Evolutionary conservation across 2,329 filamentous ascomycete genomes (phyloP).

Genomic region (Sclerotinia spermophila): DNA sequence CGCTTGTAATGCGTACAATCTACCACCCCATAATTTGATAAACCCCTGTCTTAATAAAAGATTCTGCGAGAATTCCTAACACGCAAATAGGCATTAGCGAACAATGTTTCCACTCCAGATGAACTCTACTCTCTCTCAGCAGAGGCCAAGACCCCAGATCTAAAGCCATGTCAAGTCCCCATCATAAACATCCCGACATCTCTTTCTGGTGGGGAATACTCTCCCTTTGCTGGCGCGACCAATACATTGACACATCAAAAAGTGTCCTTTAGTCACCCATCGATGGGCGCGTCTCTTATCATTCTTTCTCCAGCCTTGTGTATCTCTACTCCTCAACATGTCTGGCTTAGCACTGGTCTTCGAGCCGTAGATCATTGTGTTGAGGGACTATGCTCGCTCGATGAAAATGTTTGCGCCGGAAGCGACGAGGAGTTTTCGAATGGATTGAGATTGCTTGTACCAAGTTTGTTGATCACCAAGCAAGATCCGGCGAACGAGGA

Average conservation of each 20-base stretch:
- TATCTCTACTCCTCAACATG: slow-evolving; percentile 47
- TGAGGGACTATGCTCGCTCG: slow-evolving; percentile 48
- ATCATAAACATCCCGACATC: slow-evolving; percentile 43
- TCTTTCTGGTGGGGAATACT: slow-evolving; percentile 43
- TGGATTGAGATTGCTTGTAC: slow-evolving; percentile 29
- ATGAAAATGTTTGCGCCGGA: slow-evolving; percentile 20
- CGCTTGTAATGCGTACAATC: not conserved
- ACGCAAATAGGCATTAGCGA: slow-evolving; percentile 28
- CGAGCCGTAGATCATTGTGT: slow-evolving; percentile 56
- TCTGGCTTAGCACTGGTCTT: slow-evolving; percentile 58
- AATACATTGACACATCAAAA: slow-evolving; percentile 32
- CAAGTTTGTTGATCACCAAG: slow-evolving; percentile 30
- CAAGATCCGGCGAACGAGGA: slow-evolving; percentile 23
- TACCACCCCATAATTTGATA: too few species aligned
- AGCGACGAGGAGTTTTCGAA: slow-evolving; percentile 24
- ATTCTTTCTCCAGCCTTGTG: slow-evolving; percentile 54
- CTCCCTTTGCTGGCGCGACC: slow-evolving; percentile 41
- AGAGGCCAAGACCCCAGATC: slow-evolving; percentile 18
- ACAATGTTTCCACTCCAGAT: slow-evolving; percentile 24
- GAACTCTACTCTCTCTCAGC: slow-evolving; percentile 22
- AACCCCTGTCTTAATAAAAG: not conserved
- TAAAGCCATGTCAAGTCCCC: slow-evolving; percentile 32
- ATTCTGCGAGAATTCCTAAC: not conserved
- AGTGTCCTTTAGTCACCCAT: slow-evolving; percentile 33
- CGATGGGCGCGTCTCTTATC: slow-evolving; percentile 47